Evolutionary conservation across 2,329 filamentous ascomycete species (phyloP), one percentile per base, ranked within the genome.

Genomic region (Pseudopyrenochaeta lycopersici): DNA sequence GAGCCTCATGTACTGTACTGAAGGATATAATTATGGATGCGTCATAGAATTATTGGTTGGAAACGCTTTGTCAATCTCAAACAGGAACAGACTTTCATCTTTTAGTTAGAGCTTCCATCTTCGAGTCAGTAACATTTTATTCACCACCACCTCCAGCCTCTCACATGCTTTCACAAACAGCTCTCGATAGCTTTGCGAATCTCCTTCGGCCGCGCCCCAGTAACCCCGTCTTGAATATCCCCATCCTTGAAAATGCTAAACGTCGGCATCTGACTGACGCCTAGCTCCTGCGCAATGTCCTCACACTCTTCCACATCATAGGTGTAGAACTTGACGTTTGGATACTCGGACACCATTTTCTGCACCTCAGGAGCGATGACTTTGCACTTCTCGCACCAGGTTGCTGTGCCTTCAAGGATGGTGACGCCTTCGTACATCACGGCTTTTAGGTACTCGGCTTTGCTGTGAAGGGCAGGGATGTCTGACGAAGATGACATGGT

Each of bases 271-370:
- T 61, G 54, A 30, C 55, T 49, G 0, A 72, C 68, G 1, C 69
- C 69, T 20, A 71, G 32, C 45, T 72, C 69, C 18, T 71, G 69
- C 49, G 68, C 69, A 21, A 71, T 62, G 46, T 72, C 68, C 40
- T 68, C 64, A 32, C 60, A 66, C 46, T 71, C 60, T 20, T 71
- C 69, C 12, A 72, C 67, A 29, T 72, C 68, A 46, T 70, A 71
- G 4, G 62, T 64, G 40, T 66, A 72, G 27, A 72, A 72, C 18
- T 58, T 63, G 1, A 68, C 58, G 9, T 62, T 58, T 4, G 63
- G 61, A 32, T 64, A 72, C 31, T 68, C 67, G 0, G 30, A 23
- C 0, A 64, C 64, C 57, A 71, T 63, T 30, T 66, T 69, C 7
- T 59, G 53, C 27, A 71, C 65, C 38, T 71, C 64, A 7, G 68